Evolutionary conservation across 805 yeast species (phyloP).

Genomic region (Teunomyces pallodes): DNA sequence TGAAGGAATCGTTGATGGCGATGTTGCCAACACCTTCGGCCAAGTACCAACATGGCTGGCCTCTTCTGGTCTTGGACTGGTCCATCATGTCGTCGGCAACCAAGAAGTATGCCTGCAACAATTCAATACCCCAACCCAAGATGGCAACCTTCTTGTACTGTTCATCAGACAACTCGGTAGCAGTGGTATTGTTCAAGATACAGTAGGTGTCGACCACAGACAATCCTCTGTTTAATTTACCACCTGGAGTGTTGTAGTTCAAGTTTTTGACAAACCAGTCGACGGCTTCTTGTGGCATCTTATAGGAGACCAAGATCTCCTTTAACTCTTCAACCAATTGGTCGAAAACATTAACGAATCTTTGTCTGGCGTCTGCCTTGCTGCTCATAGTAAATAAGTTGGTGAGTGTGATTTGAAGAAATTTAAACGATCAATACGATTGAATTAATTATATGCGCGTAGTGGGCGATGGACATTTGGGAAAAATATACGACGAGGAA

Average conservation of each 20-base stretch:
- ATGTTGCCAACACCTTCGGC: slow-evolving; percentile 78
- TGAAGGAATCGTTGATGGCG: slow-evolving; percentile 96
- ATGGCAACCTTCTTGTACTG: slow-evolving; percentile 84
- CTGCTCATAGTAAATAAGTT: slow-evolving; percentile 18
- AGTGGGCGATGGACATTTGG: too few relatives aligned
- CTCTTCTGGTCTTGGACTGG: slow-evolving; percentile 92
- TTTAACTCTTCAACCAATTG: slow-evolving; percentile 72
- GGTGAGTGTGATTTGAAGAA: background rate
- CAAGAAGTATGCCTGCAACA: slow-evolving; percentile 92
- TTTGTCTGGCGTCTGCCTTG: slow-evolving; percentile 44
- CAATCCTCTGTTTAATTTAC: slow-evolving; percentile 93
- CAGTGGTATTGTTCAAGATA: slow-evolving; percentile 62
- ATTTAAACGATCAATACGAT: slow-evolving; percentile 2
- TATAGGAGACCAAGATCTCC: slow-evolving; percentile 59
- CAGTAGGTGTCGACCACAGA: slow-evolving; percentile 93
- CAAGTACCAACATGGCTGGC: slow-evolving; percentile 97
- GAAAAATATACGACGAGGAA: background rate
- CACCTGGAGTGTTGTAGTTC: slow-evolving; percentile 91
- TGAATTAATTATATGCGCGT: background rate
- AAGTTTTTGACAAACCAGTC: slow-evolving; percentile 76
- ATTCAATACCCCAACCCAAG: slow-evolving; percentile 93
- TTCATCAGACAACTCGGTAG: slow-evolving; percentile 55
- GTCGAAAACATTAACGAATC: slow-evolving; percentile 70
- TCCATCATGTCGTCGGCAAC: slow-evolving; percentile 99
- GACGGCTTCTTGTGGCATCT: slow-evolving; percentile 83